These are phyloP conservation scores for Talaromyces stipitatus DNA, from an alignment of 495 filamentous ascomycete species.

Conservation along the genomic window DNA sequence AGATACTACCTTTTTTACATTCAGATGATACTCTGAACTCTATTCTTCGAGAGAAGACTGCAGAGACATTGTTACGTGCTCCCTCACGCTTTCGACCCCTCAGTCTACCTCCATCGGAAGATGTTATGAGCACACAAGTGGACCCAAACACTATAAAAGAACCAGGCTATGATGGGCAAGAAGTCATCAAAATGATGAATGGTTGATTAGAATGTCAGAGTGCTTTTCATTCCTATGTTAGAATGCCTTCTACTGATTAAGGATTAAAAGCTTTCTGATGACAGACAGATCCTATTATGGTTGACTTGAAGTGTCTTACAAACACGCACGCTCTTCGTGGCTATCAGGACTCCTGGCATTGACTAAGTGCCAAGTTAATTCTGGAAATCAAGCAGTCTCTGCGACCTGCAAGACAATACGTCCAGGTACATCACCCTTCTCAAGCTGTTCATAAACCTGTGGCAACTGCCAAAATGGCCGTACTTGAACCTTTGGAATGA, in stretches of 20 bases:
- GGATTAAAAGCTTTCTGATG: too few relatives aligned
- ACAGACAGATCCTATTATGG: neutral
- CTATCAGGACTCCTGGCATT: neutral
- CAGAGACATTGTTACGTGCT: conserved; percentile 19
- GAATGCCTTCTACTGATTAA: too few relatives aligned
- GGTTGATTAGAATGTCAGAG: too few relatives aligned
- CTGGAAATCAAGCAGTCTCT: conserved; percentile 5
- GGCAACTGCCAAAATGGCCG: conserved; percentile 37
- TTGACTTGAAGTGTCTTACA: neutral
- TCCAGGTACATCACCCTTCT: conserved; percentile 12
- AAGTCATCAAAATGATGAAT: too few relatives aligned
- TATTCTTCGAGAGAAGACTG: conserved; percentile 23
- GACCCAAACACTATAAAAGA: too few relatives aligned
- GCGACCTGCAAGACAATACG: conserved; percentile 29
- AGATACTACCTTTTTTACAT: conserved; percentile 21
- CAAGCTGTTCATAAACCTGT: neutral
- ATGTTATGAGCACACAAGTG: neutral
- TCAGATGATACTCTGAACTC: conserved; percentile 19
- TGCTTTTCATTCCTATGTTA: too few relatives aligned
- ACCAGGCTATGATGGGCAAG: too few relatives aligned
- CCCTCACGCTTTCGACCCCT: conserved; percentile 13
- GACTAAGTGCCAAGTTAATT: neutral
- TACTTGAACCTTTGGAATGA: conserved; percentile 38
- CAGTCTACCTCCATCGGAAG: neutral
- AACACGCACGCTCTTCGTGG: neutral